Percentiles rank a stretch among this genome's conserved stretches.
Evolutionary conservation across 257 asterid genomes (phyloP).

Genomic region (Rauvolfia tetraphylla): DNA sequence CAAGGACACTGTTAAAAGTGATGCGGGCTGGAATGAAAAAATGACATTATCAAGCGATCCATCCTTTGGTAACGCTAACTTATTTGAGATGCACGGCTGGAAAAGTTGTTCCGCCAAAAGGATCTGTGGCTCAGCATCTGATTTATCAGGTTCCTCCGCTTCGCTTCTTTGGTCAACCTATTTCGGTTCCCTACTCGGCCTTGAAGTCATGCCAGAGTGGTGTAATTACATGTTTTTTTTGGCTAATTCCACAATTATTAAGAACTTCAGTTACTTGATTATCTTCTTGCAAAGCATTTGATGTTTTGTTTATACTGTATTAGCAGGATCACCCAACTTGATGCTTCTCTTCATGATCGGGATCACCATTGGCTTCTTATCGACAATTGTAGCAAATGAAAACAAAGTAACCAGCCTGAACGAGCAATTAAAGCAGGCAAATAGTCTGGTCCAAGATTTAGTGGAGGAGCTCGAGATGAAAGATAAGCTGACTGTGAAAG

Average conservation of each 20-base stretch:
- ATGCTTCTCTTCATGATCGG: constrained; percentile 52
- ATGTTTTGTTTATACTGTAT: constrained; percentile 1
- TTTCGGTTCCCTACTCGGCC: not conserved
- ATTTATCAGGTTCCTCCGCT: constrained; percentile 34
- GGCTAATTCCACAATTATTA: not conserved
- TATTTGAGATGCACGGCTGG: constrained; percentile 17
- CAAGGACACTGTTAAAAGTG: constrained; percentile 11
- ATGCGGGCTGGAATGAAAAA: constrained; percentile 2
- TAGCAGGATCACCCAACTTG: constrained; percentile 35
- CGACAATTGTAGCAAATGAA: constrained; percentile 35
- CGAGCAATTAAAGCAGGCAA: constrained; percentile 45
- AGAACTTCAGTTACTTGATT: not conserved
- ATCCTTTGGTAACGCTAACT: constrained; percentile 12
- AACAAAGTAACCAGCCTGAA: constrained; percentile 43
- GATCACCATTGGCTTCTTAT: constrained; percentile 53
- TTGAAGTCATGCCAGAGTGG: not conserved
- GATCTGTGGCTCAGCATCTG: constrained; percentile 7
- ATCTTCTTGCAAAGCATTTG: not conserved
- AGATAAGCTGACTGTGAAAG: constrained; percentile 51
- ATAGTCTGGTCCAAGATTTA: constrained; percentile 56
- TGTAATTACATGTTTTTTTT: not conserved
- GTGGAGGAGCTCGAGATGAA: constrained; percentile 68
- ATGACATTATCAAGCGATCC: constrained; percentile 12
- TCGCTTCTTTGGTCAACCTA: not conserved
- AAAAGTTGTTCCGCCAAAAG: constrained; percentile 14